Base-by-base conservation (phyloP, 1,139 yeast genomes). In the Insectozyma bohioensis region DNA sequence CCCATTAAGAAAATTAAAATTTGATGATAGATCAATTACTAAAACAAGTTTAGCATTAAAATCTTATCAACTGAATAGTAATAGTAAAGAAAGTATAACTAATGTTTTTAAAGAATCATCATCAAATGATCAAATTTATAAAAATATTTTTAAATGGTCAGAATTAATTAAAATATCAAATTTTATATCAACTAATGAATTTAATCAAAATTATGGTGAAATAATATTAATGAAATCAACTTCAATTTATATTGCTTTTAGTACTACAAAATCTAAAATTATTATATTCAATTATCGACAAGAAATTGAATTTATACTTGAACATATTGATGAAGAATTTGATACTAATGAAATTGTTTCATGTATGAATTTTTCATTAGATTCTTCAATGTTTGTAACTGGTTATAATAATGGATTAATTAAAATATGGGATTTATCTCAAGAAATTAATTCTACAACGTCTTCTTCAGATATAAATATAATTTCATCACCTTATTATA, bases 281-380 rank as follows among this genome's bases (percentile, higher is more conserved):
- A 53, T 83, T 12, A 63, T 80, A 2, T 85, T 82, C 52, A 82
- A 78, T 48, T 83, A 80, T 45, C 71, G 69, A 30, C 95, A 85
- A 53, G 60, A 54, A 23, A 53, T 78, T 10, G 60, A 63, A 19
- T 60, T 56, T 35, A 59, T 67, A 1, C 49, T 79, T 28, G 20
- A 31, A 2, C 19, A n/a, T 14, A 41, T 41, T 8, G 30, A 28
- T 4, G 34, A 39, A n/a, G 30, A 29, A 9, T 13, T 12, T n/a
- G 5, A 11, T 12, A 15, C 28, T 12, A 20, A 19, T 6, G 22
- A 26, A 4, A 72, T 80, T 2, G n/a, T n/a, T n/a, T 61, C 78
- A 0, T 47, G 70, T 2, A 47, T 82, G 25, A 63, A 72, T 35
- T 46, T 67, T 53, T 46, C 66, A 24, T 35, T 76, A 54, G 54